Conservation (phyloP, 2,329 filamentous ascomycete genomes). For the Paracorniculantispora psalliotae region DNA sequence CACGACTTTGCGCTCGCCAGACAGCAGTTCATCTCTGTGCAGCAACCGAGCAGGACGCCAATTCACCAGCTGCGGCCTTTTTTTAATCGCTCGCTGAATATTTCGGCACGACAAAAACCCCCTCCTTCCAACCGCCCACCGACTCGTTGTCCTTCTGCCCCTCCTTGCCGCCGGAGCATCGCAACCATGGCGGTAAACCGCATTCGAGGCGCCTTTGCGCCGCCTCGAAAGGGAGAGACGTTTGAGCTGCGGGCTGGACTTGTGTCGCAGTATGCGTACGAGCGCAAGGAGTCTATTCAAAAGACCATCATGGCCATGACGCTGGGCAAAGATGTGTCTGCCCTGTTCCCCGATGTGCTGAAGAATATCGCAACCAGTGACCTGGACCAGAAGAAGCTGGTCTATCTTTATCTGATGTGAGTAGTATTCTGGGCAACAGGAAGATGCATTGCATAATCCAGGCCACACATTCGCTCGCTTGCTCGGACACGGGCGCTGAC, state of each 20-base stretch:
- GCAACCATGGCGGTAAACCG: constrained; percentile 85
- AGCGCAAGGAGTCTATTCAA: constrained; percentile 97
- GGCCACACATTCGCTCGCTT: not conserved
- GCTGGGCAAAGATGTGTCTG: constrained; percentile 94
- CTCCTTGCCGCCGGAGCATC: constrained; percentile 21
- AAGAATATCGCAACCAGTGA: constrained; percentile 97
- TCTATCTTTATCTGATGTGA: constrained; percentile 96
- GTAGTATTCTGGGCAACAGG: constrained; percentile 29
- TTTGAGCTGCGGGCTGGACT: constrained; percentile 94
- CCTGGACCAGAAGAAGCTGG: constrained; percentile 98
- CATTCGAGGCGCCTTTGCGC: constrained; percentile 88
- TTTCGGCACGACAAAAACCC: not conserved
- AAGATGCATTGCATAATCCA: not conserved
- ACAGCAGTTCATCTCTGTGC: not conserved
- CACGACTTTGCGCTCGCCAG: not conserved
- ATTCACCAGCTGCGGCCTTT: not conserved
- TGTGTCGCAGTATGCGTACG: constrained; percentile 98
- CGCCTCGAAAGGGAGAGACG: constrained; percentile 93
- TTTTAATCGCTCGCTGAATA: not conserved
- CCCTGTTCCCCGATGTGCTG: constrained; percentile 91
- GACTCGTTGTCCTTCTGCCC: constrained; percentile 19
- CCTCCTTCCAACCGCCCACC: not conserved
- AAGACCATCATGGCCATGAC: constrained; percentile 99
- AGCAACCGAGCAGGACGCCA: not conserved
- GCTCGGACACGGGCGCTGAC: not conserved